Evolutionary conservation across 1,139 yeast genomes (phyloP).

Genomic region (Saccharomyces pastorianus): DNA sequence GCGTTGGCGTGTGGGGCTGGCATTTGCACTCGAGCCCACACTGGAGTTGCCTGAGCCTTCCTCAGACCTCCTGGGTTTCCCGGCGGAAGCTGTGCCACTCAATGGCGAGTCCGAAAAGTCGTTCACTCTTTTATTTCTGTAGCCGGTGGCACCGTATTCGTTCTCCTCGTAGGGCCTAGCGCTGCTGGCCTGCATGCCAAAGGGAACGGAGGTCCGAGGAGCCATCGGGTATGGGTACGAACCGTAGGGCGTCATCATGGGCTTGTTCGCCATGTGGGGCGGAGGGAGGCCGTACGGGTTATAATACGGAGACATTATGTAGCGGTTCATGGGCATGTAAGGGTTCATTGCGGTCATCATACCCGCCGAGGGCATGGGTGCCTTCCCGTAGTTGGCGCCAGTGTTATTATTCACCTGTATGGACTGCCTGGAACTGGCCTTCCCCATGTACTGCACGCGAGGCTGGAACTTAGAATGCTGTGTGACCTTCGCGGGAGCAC

Average conservation of each 20-base stretch:
- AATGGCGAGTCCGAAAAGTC: not conserved
- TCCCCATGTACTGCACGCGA: not conserved
- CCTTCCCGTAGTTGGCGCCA: constrained; percentile 1
- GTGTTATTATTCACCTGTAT: not conserved
- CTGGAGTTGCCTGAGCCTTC: not conserved
- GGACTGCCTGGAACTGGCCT: constrained; percentile 2
- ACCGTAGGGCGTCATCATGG: not conserved
- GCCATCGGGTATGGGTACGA: not conserved
- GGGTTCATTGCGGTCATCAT: not conserved
- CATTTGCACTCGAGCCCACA: not conserved
- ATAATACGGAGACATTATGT: constrained; percentile 25
- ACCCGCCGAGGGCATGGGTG: constrained; percentile 2
- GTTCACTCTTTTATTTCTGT: not conserved
- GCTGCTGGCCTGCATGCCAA: not conserved
- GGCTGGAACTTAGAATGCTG: constrained; percentile 11
- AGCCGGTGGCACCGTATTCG: not conserved
- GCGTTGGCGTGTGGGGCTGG: not conserved
- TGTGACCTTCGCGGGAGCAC: constrained; percentile 6
- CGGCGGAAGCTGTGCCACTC: not conserved
- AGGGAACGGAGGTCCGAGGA: not conserved
- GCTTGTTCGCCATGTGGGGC: not conserved
- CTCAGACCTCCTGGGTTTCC: not conserved
- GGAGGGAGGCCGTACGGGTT: constrained; percentile 9
- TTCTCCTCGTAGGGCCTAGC: not conserved
- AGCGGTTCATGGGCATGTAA: constrained; percentile 7